Percentiles rank a stretch among this genome's conserved stretches.
Conservation (phyloP, 2,329 filamentous ascomycete species). For the Colletotrichum filicis region DNA sequence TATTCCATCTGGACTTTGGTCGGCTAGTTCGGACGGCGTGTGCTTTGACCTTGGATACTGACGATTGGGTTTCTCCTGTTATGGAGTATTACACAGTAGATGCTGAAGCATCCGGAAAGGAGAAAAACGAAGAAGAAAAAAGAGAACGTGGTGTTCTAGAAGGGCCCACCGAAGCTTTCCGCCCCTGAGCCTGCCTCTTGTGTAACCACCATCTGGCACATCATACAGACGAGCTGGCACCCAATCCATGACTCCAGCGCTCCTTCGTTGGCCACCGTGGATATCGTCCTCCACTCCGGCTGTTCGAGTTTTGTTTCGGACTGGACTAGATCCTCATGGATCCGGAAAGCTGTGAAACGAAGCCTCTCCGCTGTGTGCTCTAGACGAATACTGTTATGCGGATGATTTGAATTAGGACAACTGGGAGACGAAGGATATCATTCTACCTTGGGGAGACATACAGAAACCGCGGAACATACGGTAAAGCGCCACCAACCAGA, state of each 20-base stretch:
- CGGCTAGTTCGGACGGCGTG: constrained; percentile 17
- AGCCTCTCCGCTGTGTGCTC: background rate
- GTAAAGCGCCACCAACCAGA: background rate
- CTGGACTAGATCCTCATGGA: constrained; percentile 10
- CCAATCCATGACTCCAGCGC: constrained; percentile 10
- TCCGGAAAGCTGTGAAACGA: constrained; percentile 15
- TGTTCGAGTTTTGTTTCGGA: constrained; percentile 31
- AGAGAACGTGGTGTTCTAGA: constrained; percentile 22
- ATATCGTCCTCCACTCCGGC: constrained; percentile 2
- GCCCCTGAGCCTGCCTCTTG: constrained; percentile 21
- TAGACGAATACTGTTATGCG: background rate
- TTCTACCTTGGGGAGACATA: background rate
- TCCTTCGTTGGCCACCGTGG: background rate
- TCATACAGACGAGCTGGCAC: constrained; percentile 2
- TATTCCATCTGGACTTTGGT: constrained; percentile 8
- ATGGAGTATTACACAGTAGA: background rate
- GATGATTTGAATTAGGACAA: constrained; percentile 3
- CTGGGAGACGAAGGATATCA: background rate
- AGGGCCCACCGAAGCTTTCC: constrained; percentile 14
- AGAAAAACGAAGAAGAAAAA: constrained; percentile 8
- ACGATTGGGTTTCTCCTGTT: background rate
- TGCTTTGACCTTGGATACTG: background rate
- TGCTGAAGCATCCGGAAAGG: background rate
- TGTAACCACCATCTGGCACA: constrained; percentile 24
- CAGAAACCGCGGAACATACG: background rate